These are phyloP conservation scores for Batkoa obscura DNA, from an alignment of 371 early-diverging fungal genomes.

Conservation along the genomic window DNA sequence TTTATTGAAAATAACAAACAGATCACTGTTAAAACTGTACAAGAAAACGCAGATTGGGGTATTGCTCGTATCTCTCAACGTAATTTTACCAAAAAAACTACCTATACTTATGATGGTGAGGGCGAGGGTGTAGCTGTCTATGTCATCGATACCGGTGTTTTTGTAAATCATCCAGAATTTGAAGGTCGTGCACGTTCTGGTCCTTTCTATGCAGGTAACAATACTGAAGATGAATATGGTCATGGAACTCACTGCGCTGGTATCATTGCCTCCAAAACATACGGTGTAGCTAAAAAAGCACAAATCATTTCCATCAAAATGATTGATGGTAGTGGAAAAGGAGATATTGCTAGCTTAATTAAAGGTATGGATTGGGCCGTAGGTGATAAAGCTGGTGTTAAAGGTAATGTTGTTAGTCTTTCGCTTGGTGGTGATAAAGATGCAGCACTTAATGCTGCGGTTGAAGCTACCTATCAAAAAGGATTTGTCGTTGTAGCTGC, in stretches of 20 bases:
- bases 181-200: slow-evolving; percentile 81
- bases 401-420: slow-evolving; percentile 87
- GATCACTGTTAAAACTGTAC: neutral
- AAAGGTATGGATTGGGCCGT: slow-evolving; percentile 55
- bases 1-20: neutral
- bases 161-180: slow-evolving; percentile 65
- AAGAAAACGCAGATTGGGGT: slow-evolving; percentile 41
- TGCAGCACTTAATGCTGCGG: slow-evolving; percentile 62
- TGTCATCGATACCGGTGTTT: slow-evolving; percentile 86
- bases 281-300: slow-evolving; percentile 86
- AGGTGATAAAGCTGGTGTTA: slow-evolving; percentile 27
- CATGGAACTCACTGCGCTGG: slow-evolving; percentile 94
- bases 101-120: slow-evolving; percentile 56
- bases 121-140: slow-evolving; percentile 74
- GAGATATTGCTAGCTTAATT: slow-evolving; percentile 58
- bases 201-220: slow-evolving; percentile 51
- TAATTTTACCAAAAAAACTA: slow-evolving; percentile 36
- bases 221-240: slow-evolving; percentile 66
- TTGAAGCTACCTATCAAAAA: slow-evolving; percentile 54
- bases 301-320: slow-evolving; percentile 89
- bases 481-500: slow-evolving; percentile 92
- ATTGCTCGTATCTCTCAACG: slow-evolving; percentile 74
- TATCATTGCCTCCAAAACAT: slow-evolving; percentile 70
- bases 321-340: slow-evolving; percentile 65
- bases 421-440: slow-evolving; percentile 81